Conservation (phyloP, 805 yeast species). For the Candida coquimbonensis region DNA sequence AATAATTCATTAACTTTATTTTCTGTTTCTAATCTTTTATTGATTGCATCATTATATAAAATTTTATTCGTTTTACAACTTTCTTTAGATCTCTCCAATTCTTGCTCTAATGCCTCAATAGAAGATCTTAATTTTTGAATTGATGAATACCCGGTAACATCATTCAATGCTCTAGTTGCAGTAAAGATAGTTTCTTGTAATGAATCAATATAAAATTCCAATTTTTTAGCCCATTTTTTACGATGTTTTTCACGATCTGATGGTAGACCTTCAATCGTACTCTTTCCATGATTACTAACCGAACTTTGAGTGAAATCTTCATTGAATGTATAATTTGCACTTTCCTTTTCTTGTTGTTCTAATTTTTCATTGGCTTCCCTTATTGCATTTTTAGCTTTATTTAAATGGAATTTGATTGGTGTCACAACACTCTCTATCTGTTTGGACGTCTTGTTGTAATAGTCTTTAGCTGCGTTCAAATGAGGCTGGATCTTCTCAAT, state of each 20-base stretch:
- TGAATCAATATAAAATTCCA: slow-evolving; percentile 46
- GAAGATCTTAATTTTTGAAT: slow-evolving; percentile 64
- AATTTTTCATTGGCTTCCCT: slow-evolving; percentile 30
- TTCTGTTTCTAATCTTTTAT: slow-evolving; percentile 62
- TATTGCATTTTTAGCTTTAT: slow-evolving; percentile 29
- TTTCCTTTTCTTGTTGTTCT: slow-evolving; percentile 30
- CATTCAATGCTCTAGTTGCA: slow-evolving; percentile 69
- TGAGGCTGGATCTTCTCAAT: slow-evolving; percentile 15
- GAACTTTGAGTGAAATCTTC: slow-evolving; percentile 24
- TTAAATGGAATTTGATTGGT: slow-evolving; percentile 16
- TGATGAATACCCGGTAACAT: slow-evolving; percentile 83
- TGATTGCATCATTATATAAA: slow-evolving; percentile 53
- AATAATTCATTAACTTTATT: slow-evolving; percentile 79
- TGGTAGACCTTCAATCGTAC: slow-evolving; percentile 33
- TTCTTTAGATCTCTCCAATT: slow-evolving; percentile 41
- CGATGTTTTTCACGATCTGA: slow-evolving; percentile 38
- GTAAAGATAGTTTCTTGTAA: slow-evolving; percentile 50
- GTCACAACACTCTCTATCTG: slow-evolving; percentile 9
- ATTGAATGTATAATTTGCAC: slow-evolving; percentile 28
- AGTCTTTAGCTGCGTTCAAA: slow-evolving; percentile 12
- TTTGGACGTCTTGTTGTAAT: slow-evolving; percentile 12
- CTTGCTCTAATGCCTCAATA: slow-evolving; percentile 50
- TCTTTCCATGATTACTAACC: slow-evolving; percentile 6
- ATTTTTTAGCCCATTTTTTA: slow-evolving; percentile 34
- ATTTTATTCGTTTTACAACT: slow-evolving; percentile 43